These are phyloP conservation scores for Puccinia coronata DNA, from an alignment of 1,284 basidiomycete species.

Conservation along the genomic window DNA sequence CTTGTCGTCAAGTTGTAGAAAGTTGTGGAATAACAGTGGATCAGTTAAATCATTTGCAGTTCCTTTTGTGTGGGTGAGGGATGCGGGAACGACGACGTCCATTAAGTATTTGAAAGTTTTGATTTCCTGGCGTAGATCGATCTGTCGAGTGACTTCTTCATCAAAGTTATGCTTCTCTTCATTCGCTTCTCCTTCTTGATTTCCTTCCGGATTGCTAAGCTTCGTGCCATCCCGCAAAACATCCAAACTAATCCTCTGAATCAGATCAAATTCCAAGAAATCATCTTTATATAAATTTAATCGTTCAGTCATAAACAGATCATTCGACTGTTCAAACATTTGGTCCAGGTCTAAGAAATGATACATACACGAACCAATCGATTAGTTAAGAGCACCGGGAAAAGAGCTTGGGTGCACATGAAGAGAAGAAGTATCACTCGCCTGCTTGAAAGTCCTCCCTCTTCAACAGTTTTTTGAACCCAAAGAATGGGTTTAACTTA, in stretches of 20 bases:
- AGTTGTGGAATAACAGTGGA: neutral
- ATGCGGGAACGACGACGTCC: neutral
- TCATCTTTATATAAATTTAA: constrained; percentile 45
- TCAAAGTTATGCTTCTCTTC: neutral
- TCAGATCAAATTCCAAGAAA: constrained; percentile 29
- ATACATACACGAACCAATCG: neutral
- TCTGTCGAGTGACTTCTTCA: neutral
- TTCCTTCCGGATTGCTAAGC: neutral
- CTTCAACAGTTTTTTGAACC: constrained; percentile 29
- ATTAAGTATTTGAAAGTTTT: constrained; percentile 17
- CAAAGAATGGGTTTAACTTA: constrained; percentile 16
- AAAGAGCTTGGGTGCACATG: neutral
- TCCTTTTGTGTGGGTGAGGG: neutral
- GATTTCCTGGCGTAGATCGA: neutral
- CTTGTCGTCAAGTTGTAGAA: neutral
- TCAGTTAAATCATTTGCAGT: neutral
- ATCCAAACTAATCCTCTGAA: constrained; percentile 3
- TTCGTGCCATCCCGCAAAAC: neutral
- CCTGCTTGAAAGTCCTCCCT: constrained; percentile 5
- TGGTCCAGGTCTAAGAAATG: constrained; percentile 30
- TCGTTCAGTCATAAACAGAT: constrained; percentile 37
- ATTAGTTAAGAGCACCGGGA: neutral
- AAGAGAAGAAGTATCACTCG: neutral
- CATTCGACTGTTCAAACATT: neutral
- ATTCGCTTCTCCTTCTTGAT: neutral